These are phyloP conservation scores for Macrocybe sp. DNA, from an alignment of 1,284 basidiomycete species.

Conservation along the genomic window DNA sequence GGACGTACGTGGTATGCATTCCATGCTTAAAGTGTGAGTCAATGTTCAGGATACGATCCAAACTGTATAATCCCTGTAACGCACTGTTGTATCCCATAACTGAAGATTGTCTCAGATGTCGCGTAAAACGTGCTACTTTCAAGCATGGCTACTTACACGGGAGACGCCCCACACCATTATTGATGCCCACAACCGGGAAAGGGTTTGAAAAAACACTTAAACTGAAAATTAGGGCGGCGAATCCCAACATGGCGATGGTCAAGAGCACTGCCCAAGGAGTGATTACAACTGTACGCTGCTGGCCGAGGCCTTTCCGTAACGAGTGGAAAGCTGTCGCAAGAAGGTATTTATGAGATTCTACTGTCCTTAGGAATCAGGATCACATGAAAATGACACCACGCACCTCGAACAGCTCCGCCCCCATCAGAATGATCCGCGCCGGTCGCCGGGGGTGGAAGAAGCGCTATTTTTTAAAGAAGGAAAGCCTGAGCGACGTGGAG, in stretches of 20 bases:
- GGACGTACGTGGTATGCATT: conserved; percentile 49
- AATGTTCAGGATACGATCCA: conserved; percentile 1
- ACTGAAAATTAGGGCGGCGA: conserved; percentile 10
- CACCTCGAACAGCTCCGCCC: no score
- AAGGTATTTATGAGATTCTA: no score
- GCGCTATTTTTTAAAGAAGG: neutral
- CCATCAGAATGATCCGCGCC: no score
- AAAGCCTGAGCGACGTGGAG: neutral
- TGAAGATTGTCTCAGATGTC: conserved; percentile 9
- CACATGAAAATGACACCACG: no score
- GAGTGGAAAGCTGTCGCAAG: no score
- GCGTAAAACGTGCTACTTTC: neutral
- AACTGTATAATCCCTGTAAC: conserved; percentile 7
- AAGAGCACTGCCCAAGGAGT: conserved; percentile 15
- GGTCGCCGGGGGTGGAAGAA: neutral
- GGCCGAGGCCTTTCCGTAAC: neutral
- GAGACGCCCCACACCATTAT: conserved; percentile 31
- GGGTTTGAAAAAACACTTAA: conserved; percentile 8
- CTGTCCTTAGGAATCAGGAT: no score
- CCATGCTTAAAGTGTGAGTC: conserved; percentile 36
- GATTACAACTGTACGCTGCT: conserved; percentile 9
- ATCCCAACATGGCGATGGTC: conserved; percentile 8
- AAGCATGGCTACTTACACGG: conserved; percentile 27
- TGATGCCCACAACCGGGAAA: conserved; percentile 2
- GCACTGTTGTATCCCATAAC: conserved; percentile 49